Evolutionary conservation across 805 yeast species (phyloP), one percentile per base, ranked within the genome.

Genomic region (Hanseniaspora clermontiae): DNA sequence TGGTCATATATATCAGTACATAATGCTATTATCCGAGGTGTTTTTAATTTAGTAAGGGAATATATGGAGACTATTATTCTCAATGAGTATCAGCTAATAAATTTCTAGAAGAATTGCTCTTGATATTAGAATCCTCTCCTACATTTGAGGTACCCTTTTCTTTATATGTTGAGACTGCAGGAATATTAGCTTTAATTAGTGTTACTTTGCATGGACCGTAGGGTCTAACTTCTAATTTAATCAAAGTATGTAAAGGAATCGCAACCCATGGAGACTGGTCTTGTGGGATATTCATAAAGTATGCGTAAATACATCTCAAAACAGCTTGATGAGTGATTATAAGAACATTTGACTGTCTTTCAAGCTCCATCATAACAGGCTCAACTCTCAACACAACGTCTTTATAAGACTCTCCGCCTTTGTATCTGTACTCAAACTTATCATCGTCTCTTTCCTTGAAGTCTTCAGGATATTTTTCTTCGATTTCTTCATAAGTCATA

Each of bases 211-310:
- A 56, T 0, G 98, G 90, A 51, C 83, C 83, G 65, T 87, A 90
- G 0, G 98, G 96, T 57, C 95, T 77, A n/a, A 97, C 96, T 68
- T 93, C 97, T 60, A 93, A 74, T 66, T 88, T 85, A 64, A 93
- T 93, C 67, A 93, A 73, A 0, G 98, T 93, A 67, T 93, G 99
- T 63, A 93, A 74, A 6, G 99, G 99, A 58, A 93, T 95, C 42
- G 95, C 87, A 96, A 93, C 89, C 98, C 98, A 93, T 5, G 99
- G 99, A 58, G 90, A 80, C 68, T 88, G 91, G 64, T 91, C 96
- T 68, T 91, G 97, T 5, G 97, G 96, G 19, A 93, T 95, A 67
- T 93, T 91, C 97, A 93, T 93, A 67, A 90, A 93, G 70, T 93
- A 93, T 8, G 98, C 97, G 70, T 93, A 93, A 53, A 93, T 83